A percentile compares a stretch with the other conserved stretches of the same genome.
Conservation (phyloP, 2,329 filamentous ascomycete genomes). For the Nigrospora oryzae region DNA sequence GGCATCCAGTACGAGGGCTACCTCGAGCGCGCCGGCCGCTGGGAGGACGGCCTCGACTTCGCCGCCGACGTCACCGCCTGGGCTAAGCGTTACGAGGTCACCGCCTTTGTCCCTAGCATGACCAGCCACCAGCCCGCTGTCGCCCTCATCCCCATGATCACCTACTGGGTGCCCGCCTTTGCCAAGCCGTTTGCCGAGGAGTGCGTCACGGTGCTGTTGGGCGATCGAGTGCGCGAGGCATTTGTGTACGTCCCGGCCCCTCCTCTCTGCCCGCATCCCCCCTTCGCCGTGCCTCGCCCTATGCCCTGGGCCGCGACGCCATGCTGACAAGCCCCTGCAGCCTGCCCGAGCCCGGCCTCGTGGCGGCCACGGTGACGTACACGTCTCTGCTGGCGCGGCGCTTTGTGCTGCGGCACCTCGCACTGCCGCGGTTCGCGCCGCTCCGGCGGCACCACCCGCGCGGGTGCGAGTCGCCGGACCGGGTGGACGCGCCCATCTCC, state of each 20-base stretch:
- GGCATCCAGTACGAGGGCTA: constrained; percentile 43
- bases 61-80: constrained; percentile 37
- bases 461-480: constrained; percentile 32
- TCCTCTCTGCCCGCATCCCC: background rate
- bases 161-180: constrained; percentile 42
- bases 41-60: constrained; percentile 44
- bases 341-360: constrained; percentile 32
- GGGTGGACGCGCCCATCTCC: constrained; percentile 42
- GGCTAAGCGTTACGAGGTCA: constrained; percentile 48
- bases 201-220: constrained; percentile 52
- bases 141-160: constrained; percentile 51
- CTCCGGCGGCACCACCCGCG: constrained; percentile 23
- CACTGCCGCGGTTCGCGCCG: constrained; percentile 45
- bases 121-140: constrained; percentile 44
- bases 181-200: constrained; percentile 38
- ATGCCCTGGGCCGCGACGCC: background rate
- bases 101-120: constrained; percentile 44
- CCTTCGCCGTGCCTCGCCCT: background rate
- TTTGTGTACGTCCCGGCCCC: constrained; percentile 44
- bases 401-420: constrained; percentile 47
- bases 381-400: constrained; percentile 41
- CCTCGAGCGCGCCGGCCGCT: constrained; percentile 21
- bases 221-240: constrained; percentile 51
- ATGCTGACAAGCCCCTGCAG: constrained; percentile 12
- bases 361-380: constrained; percentile 31